Evolutionary conservation across 345 rosid genomes (phyloP).

Genomic region (Syzygium oleosum): DNA sequence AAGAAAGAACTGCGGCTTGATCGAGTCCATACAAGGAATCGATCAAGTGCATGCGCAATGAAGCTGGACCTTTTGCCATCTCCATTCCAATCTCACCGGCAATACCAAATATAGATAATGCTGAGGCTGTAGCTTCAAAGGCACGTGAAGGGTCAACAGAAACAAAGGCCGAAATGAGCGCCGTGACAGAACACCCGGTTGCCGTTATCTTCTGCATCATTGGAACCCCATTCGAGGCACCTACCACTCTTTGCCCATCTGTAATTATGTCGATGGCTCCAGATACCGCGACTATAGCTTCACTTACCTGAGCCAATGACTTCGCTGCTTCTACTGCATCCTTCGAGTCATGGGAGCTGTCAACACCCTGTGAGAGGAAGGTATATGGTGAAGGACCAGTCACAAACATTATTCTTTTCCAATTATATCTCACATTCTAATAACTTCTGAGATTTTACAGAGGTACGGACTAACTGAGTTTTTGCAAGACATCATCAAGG

Average conservation of each 20-base stretch:
- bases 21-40: slow-evolving; percentile 68
- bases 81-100: slow-evolving; percentile 83
- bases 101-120: slow-evolving; percentile 68
- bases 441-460: not conserved
- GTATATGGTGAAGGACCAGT: not conserved
- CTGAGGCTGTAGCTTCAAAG: slow-evolving; percentile 74
- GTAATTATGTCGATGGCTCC: slow-evolving; percentile 75
- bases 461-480: not conserved
- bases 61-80: slow-evolving; percentile 75
- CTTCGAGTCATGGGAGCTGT: slow-evolving; percentile 65
- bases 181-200: slow-evolving; percentile 74
- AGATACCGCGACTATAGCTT: slow-evolving; percentile 65
- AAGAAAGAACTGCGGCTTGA: slow-evolving; percentile 33
- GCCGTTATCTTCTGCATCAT: slow-evolving; percentile 91
- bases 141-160: slow-evolving; percentile 46
- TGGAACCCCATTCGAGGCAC: slow-evolving; percentile 67
- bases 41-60: slow-evolving; percentile 69
- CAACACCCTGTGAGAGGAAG: slow-evolving; percentile 46
- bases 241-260: slow-evolving; percentile 51
- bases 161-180: slow-evolving; percentile 71
- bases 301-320: slow-evolving; percentile 50
- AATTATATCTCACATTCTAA: not conserved
- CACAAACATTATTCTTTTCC: not conserved
- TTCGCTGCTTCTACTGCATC: slow-evolving; percentile 87
- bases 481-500: not conserved